Base-by-base conservation (phyloP, 2,329 filamentous ascomycete species). In the Aureobasidium subglaciale region DNA sequence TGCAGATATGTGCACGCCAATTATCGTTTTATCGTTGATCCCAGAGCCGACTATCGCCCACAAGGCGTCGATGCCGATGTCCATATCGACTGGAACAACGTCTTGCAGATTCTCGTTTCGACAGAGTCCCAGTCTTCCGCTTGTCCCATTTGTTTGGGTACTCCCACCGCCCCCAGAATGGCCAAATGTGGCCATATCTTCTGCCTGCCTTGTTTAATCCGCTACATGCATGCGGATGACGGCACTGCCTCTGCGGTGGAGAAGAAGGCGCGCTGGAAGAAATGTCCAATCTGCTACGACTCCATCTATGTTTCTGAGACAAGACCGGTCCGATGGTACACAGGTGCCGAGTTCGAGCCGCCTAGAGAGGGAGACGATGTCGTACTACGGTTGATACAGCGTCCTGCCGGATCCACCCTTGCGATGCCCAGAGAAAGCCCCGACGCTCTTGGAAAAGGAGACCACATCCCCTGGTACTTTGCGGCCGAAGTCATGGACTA, bases 141-240 rank as follows among this genome's bases (percentile, higher is more conserved):
- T 20, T 99, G 93, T 68, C 93, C 93, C 0, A 99, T 99, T 55
- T 99, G 93, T 67, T 81, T 99, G 25, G 95, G 88, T 2, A 88
- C 88, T 55, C 93, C 93, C 1, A 89, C 95, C 16, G 93, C 93
- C 7, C 91, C 93, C 29, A 85, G 93, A 56, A 99, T 99, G 92
- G 91, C 93, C 38, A 92, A 86, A 67, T 99, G 93, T 66, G 93
- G 93, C 1, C 93, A 99, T 68, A 96, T 99, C 11, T 97, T 96
- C 69, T 99, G 93, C 68, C 75, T 97, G 30, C 86, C 93, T 5
- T 99, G 93, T 68, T 73, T 97, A 59, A 89, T 97, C 60, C 86
- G 93, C 48, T 99, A 95, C 69, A 96, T 99, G 90, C 88, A 95
- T 64, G 88, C 90, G 7, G 83, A 80, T 22, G 86, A 87, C 56